Evolutionary conservation across 805 yeast genomes (phyloP).

Genomic region (Kodamaea leandrae): DNA sequence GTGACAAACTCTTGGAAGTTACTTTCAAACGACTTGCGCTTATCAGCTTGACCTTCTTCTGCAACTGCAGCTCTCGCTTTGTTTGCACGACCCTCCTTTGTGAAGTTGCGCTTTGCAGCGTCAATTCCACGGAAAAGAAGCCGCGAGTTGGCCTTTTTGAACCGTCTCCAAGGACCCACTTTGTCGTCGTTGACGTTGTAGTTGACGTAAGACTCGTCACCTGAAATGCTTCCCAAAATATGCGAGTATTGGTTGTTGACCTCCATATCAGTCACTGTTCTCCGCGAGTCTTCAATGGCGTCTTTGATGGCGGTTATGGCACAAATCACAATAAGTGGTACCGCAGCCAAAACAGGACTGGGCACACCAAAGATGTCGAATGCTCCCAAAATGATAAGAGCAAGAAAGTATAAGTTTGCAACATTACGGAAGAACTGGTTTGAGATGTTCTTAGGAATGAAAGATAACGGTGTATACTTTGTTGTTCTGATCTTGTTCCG

Average conservation of each 20-base stretch:
- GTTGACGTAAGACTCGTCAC: constrained; percentile 38
- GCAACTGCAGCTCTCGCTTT: constrained; percentile 15
- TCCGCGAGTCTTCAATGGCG: constrained; percentile 76
- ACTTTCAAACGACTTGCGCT: constrained; percentile 29
- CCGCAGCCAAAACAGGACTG: constrained; percentile 69
- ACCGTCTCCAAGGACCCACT: constrained; percentile 64
- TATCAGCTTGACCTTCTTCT: constrained; percentile 9
- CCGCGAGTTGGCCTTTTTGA: constrained; percentile 52
- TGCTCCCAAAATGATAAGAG: constrained; percentile 75
- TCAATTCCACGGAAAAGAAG: constrained; percentile 27
- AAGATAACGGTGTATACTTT: constrained; percentile 86
- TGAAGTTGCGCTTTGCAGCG: constrained; percentile 27
- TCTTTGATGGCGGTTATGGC: constrained; percentile 73
- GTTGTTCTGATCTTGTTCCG: constrained; percentile 94
- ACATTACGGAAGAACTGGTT: constrained; percentile 72
- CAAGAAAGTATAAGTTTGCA: constrained; percentile 85
- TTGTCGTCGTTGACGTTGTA: constrained; percentile 61
- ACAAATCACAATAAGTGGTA: constrained; percentile 77
- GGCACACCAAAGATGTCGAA: constrained; percentile 74
- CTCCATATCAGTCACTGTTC: constrained; percentile 69
- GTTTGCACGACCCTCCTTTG: constrained; percentile 36
- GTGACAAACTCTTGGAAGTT: constrained; percentile 4
- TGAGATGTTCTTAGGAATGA: constrained; percentile 78
- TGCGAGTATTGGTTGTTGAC: constrained; percentile 74
- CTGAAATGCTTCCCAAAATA: constrained; percentile 50